These are phyloP conservation scores for Adiantum capillusveneris DNA, from an alignment of 75 land plant species.

Conservation along the genomic window DNA sequence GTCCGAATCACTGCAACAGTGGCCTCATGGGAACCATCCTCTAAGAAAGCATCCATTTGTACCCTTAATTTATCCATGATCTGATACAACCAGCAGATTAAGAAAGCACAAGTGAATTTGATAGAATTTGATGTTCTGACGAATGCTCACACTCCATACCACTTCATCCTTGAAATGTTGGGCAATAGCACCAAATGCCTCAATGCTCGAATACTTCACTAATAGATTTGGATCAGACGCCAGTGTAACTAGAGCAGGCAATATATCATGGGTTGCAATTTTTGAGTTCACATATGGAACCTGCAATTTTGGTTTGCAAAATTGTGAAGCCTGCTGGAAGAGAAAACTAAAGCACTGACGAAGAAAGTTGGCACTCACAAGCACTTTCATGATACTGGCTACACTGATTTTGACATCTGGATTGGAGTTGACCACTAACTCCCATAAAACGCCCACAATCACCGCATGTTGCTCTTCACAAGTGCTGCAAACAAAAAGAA, in stretches of 20 bases:
- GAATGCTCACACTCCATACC: conserved; percentile 46
- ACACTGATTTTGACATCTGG: conserved; percentile 64
- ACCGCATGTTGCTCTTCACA: conserved; percentile 78
- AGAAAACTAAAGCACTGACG: not conserved
- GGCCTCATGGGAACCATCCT: conserved; percentile 96
- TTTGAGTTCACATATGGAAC: conserved; percentile 71
- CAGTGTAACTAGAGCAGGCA: conserved; percentile 91
- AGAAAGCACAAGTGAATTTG: too few relatives aligned
- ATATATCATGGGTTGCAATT: conserved; percentile 68
- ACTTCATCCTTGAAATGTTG: conserved; percentile 92
- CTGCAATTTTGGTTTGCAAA: conserved; percentile 20
- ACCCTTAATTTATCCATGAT: conserved; percentile 87
- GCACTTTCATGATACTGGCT: conserved; percentile 68
- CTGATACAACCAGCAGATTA: conserved; percentile 26
- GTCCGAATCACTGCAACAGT: conserved; percentile 80
- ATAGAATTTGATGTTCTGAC: too few relatives aligned
- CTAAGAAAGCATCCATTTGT: conserved; percentile 97
- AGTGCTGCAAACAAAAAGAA: conserved; percentile 63
- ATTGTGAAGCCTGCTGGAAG: not conserved
- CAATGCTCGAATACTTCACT: conserved; percentile 90
- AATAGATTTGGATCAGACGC: conserved; percentile 90
- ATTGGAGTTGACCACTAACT: conserved; percentile 81
- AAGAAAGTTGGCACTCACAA: conserved; percentile 43
- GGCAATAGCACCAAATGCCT: conserved; percentile 93
- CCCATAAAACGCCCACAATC: conserved; percentile 80